Evolutionary conservation across 1,284 basidiomycete species (phyloP).

Genomic region (Kwoniella shivajii): DNA sequence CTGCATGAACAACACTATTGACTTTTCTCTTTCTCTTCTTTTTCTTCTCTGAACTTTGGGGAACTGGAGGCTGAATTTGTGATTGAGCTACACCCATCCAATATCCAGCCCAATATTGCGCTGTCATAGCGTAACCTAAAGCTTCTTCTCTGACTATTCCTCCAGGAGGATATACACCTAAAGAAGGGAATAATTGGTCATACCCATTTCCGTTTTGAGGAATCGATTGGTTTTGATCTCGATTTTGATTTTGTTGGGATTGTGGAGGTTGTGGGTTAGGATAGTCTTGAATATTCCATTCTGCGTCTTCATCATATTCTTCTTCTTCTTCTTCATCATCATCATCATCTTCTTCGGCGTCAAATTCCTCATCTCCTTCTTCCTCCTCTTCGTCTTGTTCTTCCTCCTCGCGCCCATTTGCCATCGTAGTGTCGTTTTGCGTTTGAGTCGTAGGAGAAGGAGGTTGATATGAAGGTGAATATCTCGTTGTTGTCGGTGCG

Average conservation of each 20-base stretch:
- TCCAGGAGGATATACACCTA: slow-evolving; percentile 17
- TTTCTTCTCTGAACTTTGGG: not conserved
- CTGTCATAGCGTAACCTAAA: slow-evolving; percentile 44
- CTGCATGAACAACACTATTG: not conserved
- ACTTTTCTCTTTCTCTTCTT: not conserved
- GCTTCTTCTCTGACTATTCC: slow-evolving; percentile 32
- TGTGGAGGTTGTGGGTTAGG: not conserved
- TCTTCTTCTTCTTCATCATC: not conserved
- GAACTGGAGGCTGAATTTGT: not conserved
- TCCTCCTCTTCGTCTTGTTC: slow-evolving; percentile 14
- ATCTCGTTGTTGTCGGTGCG: not conserved
- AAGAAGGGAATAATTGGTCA: slow-evolving; percentile 7
- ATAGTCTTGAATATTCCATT: not conserved
- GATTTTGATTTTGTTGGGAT: not conserved
- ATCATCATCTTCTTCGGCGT: slow-evolving; percentile 23
- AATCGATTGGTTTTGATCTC: not conserved
- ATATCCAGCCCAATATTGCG: slow-evolving; percentile 53
- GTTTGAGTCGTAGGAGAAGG: slow-evolving; percentile 20
- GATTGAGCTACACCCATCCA: slow-evolving; percentile 50
- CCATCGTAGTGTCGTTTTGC: slow-evolving; percentile 10
- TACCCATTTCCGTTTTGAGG: not conserved
- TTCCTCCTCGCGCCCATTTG: too few species aligned
- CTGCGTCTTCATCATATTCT: slow-evolving; percentile 6
- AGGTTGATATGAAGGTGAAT: slow-evolving; percentile 26
- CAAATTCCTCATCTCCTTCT: slow-evolving; percentile 29